Evolutionary conservation across 495 filamentous ascomycete genomes (phyloP).

Genomic region (Tuber umbilicatum): DNA sequence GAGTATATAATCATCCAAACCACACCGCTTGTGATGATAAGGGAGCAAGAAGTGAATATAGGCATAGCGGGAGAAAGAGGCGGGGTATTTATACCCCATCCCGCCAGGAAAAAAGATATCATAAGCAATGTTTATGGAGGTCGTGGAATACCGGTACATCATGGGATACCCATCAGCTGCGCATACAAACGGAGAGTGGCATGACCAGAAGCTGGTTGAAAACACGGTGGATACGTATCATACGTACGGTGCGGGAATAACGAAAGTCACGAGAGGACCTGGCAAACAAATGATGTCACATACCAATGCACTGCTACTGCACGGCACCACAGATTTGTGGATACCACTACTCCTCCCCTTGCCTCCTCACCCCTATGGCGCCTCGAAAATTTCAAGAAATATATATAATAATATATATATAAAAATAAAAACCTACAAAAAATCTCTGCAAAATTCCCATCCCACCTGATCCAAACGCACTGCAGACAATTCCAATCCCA

Average conservation of each 20-base stretch:
- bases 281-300: neutral
- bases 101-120: neutral
- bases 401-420: neutral
- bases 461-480: constrained; percentile 1
- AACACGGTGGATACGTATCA: neutral
- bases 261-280: neutral
- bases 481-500: constrained; percentile 1
- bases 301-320: neutral
- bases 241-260: neutral
- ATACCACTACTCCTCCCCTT: neutral
- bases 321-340: neutral
- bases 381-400: neutral
- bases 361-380: neutral
- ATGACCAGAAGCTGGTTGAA: neutral
- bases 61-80: neutral
- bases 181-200: neutral
- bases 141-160: neutral
- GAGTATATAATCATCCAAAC: neutral
- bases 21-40: neutral
- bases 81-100: neutral
- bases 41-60: neutral
- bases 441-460: neutral
- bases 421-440: neutral
- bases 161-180: neutral
- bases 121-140: neutral